phyloP scores from a whole-genome alignment of 2,329 filamentous ascomycete genomes.

The Xylaria sp. region DNA sequence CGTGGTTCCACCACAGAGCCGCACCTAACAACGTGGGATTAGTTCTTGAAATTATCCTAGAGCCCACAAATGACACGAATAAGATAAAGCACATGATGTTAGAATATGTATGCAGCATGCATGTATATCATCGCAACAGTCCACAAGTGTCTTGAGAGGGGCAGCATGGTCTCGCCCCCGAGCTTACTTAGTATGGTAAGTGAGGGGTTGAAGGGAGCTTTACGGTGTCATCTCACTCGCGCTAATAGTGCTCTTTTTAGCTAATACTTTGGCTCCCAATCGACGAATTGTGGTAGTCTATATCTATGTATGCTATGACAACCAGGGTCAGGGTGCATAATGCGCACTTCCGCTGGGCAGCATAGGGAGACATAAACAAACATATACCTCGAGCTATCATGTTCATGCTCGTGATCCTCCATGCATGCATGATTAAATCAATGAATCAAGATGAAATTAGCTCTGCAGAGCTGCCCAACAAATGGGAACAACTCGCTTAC shows the following conservation, averaged over 20 bases:
- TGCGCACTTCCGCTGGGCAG: slow-evolving; percentile 5
- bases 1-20: slow-evolving; percentile 20
- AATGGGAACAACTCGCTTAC: slow-evolving; percentile 4
- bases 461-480: slow-evolving; percentile 24
- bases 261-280: not conserved
- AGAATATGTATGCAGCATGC: slow-evolving; percentile 10
- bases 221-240: not conserved
- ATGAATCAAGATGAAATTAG: not conserved
- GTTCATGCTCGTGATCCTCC: slow-evolving; percentile 7
- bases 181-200: slow-evolving; percentile 7
- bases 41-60: not conserved
- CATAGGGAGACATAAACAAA: not conserved
- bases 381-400: not conserved
- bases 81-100: not conserved
- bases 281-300: not conserved
- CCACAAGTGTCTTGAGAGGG: slow-evolving; percentile 11
- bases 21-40: slow-evolving; percentile 13
- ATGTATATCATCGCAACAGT: slow-evolving; percentile 10
- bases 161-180: not conserved
- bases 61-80: not conserved
- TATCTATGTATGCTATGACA: too few species aligned
- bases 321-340: not conserved
- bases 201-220: slow-evolving; percentile 15
- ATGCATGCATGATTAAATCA: slow-evolving; percentile 1
- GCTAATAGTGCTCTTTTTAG: not conserved